Evolutionary conservation across 768 basidiomycete species (phyloP).

Genomic region (Scleroderma citrinum): DNA sequence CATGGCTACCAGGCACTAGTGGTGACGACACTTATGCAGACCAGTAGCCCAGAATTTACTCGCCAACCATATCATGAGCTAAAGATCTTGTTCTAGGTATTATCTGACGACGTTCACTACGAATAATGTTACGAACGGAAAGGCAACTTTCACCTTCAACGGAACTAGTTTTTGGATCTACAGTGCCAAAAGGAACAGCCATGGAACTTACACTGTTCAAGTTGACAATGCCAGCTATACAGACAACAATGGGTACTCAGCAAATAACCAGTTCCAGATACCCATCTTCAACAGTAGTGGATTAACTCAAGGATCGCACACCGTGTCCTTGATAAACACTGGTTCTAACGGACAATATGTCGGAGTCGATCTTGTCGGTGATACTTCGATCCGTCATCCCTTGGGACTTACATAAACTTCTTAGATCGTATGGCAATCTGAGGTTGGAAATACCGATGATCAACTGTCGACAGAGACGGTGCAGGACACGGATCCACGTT

Average conservation of each 20-base stretch:
- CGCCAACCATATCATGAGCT: neutral
- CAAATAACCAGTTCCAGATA: constrained; percentile 32
- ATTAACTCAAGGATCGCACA: constrained; percentile 32
- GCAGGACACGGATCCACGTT: constrained; percentile 33
- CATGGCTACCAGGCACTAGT: constrained; percentile 18
- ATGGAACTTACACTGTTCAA: constrained; percentile 39
- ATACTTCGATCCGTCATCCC: neutral
- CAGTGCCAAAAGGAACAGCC: constrained; percentile 43
- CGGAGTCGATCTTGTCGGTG: constrained; percentile 44
- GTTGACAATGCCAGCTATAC: constrained; percentile 33
- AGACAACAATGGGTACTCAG: constrained; percentile 23
- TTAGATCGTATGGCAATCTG: constrained; percentile 25
- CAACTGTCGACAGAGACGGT: constrained; percentile 15
- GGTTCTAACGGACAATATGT: constrained; percentile 30
- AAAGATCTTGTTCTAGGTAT: constrained; percentile 24
- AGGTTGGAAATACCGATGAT: constrained; percentile 14
- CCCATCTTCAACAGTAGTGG: constrained; percentile 33
- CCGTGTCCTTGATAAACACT: constrained; percentile 27
- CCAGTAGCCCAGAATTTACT: constrained; percentile 8
- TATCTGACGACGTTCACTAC: constrained; percentile 35
- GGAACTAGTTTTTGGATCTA: constrained; percentile 45
- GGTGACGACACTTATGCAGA: constrained; percentile 7
- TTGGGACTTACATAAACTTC: neutral
- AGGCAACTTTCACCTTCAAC: constrained; percentile 39
- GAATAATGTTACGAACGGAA: constrained; percentile 30